Evolutionary conservation across 768 basidiomycete species (phyloP).

Genomic region (Naganishia randhawae): DNA sequence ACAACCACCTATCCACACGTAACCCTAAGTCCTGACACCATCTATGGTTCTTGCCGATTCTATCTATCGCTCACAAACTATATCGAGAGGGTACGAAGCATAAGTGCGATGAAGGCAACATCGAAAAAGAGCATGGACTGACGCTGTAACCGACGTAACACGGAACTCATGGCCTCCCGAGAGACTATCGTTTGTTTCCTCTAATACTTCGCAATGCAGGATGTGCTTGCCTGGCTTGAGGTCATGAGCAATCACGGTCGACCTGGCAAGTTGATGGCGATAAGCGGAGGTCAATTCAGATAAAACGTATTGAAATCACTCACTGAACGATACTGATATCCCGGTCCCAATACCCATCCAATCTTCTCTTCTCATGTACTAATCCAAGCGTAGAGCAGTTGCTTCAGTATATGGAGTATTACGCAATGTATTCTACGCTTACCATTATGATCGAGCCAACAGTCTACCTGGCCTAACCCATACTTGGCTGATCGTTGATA

Average conservation of each 20-base stretch:
- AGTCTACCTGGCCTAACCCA: slow-evolving; percentile 38
- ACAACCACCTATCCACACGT: neutral
- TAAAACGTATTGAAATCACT: neutral
- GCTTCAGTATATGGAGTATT: neutral
- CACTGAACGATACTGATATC: slow-evolving; percentile 7
- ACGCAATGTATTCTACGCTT: neutral
- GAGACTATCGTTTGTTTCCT: slow-evolving; percentile 17
- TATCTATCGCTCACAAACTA: neutral
- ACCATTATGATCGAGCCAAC: slow-evolving; percentile 44
- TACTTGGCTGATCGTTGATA: slow-evolving; percentile 40
- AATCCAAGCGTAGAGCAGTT: neutral
- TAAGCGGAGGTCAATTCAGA: neutral
- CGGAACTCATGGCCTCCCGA: slow-evolving; percentile 24
- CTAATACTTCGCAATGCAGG: slow-evolving; percentile 17
- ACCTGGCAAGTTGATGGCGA: neutral
- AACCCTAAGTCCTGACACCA: neutral
- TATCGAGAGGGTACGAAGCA: neutral
- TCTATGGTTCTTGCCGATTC: neutral
- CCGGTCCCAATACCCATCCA: slow-evolving; percentile 41
- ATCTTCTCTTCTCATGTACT: slow-evolving; percentile 13
- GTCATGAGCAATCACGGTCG: neutral
- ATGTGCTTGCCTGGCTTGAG: slow-evolving; percentile 16
- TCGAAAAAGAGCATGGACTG: neutral
- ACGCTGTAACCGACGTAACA: slow-evolving; percentile 20
- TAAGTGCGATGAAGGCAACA: neutral